Evolutionary conservation across 192 early-diverging fungal genomes (phyloP), one percentile per base, ranked within the genome.

Genomic region (Pilaira anomala): DNA sequence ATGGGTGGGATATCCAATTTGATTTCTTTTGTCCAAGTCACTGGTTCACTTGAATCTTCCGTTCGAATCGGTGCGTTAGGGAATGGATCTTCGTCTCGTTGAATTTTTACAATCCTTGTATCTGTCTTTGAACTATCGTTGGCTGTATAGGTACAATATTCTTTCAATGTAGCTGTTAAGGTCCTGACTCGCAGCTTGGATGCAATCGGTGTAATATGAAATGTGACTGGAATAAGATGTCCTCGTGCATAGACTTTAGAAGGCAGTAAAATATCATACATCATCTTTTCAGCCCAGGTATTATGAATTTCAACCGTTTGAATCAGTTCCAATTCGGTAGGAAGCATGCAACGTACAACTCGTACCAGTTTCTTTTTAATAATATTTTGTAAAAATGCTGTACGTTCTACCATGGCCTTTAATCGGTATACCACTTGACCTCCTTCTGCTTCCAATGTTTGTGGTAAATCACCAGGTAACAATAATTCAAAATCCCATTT

Each of bases 391-490:
- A 80, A 72, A 51, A 87, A 85, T 14, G 67, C 66, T n/a, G 75
- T 63, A 8, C 84, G 81, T 63, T 85, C 85, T 7, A 82, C 66
- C 8, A 69, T 48, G 0, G 84, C 85, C 40, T 73, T 71, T 51
- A 87, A 54, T 8, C 48, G 57, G 57, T 87, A 87, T 16, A 85
- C 68, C 18, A 66, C 67, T n/a, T 79, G 76, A 56, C 75, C 41
- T 8, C 78, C 65, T 26, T 51, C 60, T 11, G 75, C 77, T n/a
- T 76, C 67, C 13, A 79, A 69, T 0, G 85, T 78, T 60, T 87
- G 83, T 3, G 85, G 85, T 40, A 85, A 65, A 33, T 80, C 59
- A 7, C 85, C 85, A 3, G 77, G 71, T 2, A 87, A 21, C 8
- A 75, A 56, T 30, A 85, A 29, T 42, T 85, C 84, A 51, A 87